Evolutionary conservation across 1,284 basidiomycete genomes (phyloP).

Genomic region (Trichosporon asahii): DNA sequence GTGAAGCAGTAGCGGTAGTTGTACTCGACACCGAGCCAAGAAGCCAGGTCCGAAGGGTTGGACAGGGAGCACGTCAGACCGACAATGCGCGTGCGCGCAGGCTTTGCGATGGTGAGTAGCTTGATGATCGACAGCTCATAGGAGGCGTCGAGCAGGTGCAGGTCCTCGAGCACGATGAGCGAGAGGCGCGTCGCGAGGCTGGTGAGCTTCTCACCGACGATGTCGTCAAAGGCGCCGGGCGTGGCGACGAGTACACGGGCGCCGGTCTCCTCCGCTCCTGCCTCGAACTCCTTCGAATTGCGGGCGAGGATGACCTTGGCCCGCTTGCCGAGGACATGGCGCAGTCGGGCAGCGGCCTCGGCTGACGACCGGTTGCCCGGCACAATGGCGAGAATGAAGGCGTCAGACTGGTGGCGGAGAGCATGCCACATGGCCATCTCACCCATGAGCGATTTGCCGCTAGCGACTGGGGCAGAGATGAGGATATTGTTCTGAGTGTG

Average conservation of each 20-base stretch:
- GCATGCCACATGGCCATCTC: constrained; percentile 66
- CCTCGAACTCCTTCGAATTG: constrained; percentile 18
- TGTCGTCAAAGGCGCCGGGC: constrained; percentile 40
- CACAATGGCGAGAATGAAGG: constrained; percentile 44
- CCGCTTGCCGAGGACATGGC: constrained; percentile 31
- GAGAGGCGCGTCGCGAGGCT: constrained; percentile 54
- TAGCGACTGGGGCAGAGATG: constrained; percentile 74
- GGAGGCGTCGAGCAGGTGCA: constrained; percentile 75
- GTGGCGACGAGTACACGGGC: constrained; percentile 48
- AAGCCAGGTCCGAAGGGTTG: constrained; percentile 73
- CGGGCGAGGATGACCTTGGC: constrained; percentile 32
- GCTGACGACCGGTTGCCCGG: constrained; percentile 45
- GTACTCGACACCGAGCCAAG: constrained; percentile 72
- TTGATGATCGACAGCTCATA: constrained; percentile 82
- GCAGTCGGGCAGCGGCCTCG: constrained; percentile 45
- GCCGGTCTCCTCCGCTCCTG: constrained; percentile 9
- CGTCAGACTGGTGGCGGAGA: constrained; percentile 37
- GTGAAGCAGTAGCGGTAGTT: constrained; percentile 71
- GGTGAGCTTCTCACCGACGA: constrained; percentile 24
- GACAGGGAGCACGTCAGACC: constrained; percentile 75
- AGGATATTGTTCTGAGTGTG: constrained; percentile 70
- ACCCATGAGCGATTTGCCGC: constrained; percentile 76
- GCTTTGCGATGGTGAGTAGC: constrained; percentile 61
- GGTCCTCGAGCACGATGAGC: constrained; percentile 75
- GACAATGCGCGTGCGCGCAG: constrained; percentile 66